phyloP scores from a whole-genome alignment of 176 grass and related monocot species.

The Bothriochloa decipiens region DNA sequence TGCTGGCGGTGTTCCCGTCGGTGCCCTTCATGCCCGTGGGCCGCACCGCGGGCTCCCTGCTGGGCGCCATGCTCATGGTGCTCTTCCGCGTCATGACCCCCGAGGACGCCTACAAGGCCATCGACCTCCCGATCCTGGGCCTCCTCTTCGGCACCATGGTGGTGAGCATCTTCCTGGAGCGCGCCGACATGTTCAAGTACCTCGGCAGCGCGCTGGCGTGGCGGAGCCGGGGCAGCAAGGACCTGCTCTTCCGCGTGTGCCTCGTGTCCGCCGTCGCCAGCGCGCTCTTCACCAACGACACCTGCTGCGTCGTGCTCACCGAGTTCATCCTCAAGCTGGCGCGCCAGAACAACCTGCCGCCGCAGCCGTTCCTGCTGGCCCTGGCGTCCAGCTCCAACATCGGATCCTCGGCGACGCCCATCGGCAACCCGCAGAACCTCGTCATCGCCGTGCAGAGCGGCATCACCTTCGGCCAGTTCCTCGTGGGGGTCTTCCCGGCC shows the following conservation, averaged over 20 bases:
- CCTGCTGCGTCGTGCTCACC: conserved; percentile 96
- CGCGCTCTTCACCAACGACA: conserved; percentile 98
- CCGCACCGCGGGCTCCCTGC: conserved; percentile 83
- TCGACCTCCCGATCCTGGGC: conserved; percentile 95
- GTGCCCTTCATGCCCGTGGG: conserved; percentile 94
- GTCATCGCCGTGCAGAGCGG: conserved; percentile 86
- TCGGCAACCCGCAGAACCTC: conserved; percentile 98
- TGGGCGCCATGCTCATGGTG: conserved; percentile 95
- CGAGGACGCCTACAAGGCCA: conserved; percentile 69
- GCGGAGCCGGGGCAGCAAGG: conserved; percentile 84
- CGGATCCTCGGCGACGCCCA: conserved; percentile 80
- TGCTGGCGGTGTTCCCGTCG: conserved; percentile 89
- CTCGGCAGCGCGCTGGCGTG: conserved; percentile 79
- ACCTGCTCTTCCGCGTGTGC: conserved; percentile 88
- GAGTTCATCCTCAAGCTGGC: conserved; percentile 98
- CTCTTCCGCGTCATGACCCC: conserved; percentile 80
- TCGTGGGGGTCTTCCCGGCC: conserved; percentile 73
- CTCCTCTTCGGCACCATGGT: conserved; percentile 99
- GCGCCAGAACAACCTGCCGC: conserved; percentile 85
- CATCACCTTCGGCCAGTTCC: conserved; percentile 78
- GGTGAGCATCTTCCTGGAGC: conserved; percentile 84
- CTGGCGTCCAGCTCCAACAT: conserved; percentile 95
- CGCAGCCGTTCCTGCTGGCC: conserved; percentile 92
- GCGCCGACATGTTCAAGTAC: conserved; percentile 95
- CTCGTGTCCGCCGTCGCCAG: conserved; percentile 84